These are phyloP conservation scores for Saccharomyces mikatae DNA, from an alignment of 805 yeast species.

Conservation along the genomic window DNA sequence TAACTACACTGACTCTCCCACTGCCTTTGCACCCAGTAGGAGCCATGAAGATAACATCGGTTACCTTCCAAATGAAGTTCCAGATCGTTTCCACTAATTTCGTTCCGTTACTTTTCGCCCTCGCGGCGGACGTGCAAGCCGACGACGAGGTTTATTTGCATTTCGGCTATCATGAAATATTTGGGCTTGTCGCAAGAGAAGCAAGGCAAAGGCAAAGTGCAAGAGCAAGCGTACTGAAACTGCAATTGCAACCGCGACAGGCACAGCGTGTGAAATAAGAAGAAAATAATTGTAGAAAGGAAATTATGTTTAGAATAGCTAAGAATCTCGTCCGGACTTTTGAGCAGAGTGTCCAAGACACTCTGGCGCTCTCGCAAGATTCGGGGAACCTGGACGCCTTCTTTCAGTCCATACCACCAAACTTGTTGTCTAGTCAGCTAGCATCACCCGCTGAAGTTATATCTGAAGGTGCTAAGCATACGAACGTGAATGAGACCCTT, in stretches of 20 bases:
- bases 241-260: background rate
- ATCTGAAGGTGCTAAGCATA: slow-evolving; percentile 13
- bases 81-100: background rate
- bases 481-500: slow-evolving; percentile 25
- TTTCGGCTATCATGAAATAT: background rate
- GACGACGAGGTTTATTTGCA: background rate
- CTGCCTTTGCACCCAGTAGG: background rate
- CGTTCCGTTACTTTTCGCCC: background rate
- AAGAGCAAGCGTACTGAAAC: background rate
- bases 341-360: slow-evolving; percentile 37
- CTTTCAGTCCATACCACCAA: slow-evolving; percentile 31
- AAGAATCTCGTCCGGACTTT: slow-evolving; percentile 50
- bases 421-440: slow-evolving; percentile 21
- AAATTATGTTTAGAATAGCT: slow-evolving; percentile 52
- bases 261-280: background rate
- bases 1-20: background rate
- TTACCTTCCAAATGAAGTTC: background rate
- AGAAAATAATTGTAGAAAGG: background rate
- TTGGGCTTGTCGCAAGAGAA: background rate
- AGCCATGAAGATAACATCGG: background rate
- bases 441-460: background rate
- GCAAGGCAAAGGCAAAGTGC: background rate
- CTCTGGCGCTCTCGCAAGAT: slow-evolving; percentile 32
- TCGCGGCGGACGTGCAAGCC: background rate
- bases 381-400: slow-evolving; percentile 28